Base-by-base conservation (phyloP, 108 stramenopile species). In the Cyclotella cryptica region DNA sequence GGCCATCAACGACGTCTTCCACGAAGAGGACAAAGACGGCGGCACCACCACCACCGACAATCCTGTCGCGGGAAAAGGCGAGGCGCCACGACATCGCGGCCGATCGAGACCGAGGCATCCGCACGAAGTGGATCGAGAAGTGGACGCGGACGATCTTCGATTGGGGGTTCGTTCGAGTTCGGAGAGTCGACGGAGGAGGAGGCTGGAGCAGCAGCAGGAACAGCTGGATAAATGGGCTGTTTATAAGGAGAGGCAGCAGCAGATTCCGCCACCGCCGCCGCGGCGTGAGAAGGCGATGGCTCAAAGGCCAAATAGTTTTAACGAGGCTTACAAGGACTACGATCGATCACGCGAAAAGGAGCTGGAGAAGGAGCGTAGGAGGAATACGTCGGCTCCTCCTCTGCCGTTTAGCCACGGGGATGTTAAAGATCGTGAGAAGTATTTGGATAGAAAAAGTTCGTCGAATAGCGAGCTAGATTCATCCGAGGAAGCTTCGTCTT, bases 141-240 rank as follows among this genome's bases (percentile, higher is more conserved):
- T 39, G 30, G n/a, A 30, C 15, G 29, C 29, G 18, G 60, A 14
- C 14, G 30, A 30, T 15, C 13, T 39, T 12, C 29, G 35, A 39
- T 61, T 13, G 35, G 35, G 35, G 35, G 35, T 35, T 35, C 35
- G 35, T 35, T 35, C 35, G 35, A 35, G 6, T 15, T 30, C 29
- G 3, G 60, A 61, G 3, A n/a, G 14, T 17, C 30, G 60, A 39
- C 29, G 60, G 30, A 61, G 30, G 58, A 59, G 58, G n/a, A 30
- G 52, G 29, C 22, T 21, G 68, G 22, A 19, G 68, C 68, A 35
- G 27, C 51, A 69, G 40, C 19, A 35, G 29, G 35, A 69, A 22
- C 68, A 52, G 52, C 45, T 49, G 1, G 28, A 67, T 18, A 46
- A 67, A 46, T 30, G 44, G 66, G n/a, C 35, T 3, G 28, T 11